phyloP scores from a whole-genome alignment of 441 rosid genomes.

The Pelargonium australe region DNA sequence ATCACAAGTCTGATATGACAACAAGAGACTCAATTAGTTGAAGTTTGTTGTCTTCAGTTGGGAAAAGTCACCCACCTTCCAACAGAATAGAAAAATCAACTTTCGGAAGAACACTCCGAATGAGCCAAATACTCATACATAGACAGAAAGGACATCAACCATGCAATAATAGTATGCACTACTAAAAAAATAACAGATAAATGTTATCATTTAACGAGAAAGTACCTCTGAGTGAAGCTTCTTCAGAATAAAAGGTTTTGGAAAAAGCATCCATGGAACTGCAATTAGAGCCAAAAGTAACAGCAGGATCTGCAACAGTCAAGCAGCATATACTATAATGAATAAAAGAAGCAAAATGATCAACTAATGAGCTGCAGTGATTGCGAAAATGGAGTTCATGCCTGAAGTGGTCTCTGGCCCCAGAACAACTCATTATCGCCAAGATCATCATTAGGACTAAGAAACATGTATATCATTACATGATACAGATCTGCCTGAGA shows the following conservation, averaged over 20 bases:
- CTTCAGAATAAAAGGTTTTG: conserved; percentile 91
- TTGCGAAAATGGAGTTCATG: conserved; percentile 21
- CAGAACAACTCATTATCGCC: conserved; percentile 83
- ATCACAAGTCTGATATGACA: not conserved
- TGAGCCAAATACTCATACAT: not conserved
- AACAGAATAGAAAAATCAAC: not conserved
- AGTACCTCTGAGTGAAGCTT: conserved; percentile 70
- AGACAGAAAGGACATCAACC: no score
- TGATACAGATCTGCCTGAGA: conserved; percentile 95
- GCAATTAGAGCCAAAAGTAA: conserved; percentile 77
- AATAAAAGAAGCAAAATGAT: conserved; percentile 44
- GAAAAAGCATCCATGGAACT: conserved; percentile 99
- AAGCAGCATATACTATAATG: conserved; percentile 17
- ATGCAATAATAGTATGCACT: no score
- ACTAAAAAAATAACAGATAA: conserved; percentile 24
- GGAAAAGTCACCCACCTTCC: not conserved
- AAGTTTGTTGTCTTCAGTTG: not conserved
- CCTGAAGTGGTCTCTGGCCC: conserved; percentile 69
- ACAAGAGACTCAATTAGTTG: not conserved
- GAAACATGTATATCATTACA: conserved; percentile 89
- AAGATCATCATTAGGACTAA: conserved; percentile 81
- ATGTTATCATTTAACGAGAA: not conserved
- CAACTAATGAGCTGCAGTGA: conserved; percentile 8
- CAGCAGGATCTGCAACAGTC: conserved; percentile 64
- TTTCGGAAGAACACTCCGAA: not conserved